A percentile compares a stretch with the other conserved stretches of the same genome.
Evolutionary conservation across 2,329 filamentous ascomycete genomes (phyloP).

Genomic region (Colletotrichum magnum): DNA sequence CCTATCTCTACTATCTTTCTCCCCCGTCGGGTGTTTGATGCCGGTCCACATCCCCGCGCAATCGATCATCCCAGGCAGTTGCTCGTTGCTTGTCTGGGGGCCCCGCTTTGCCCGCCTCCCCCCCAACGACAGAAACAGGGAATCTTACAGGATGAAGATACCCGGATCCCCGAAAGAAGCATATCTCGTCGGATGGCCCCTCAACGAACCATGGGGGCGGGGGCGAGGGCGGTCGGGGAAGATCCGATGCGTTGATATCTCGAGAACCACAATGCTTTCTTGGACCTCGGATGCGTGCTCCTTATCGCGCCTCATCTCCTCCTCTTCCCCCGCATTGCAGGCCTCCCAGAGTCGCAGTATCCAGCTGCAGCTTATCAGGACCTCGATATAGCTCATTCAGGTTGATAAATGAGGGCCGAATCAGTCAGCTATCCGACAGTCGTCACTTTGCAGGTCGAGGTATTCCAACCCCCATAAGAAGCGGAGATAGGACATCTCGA

Average conservation of each 20-base stretch:
- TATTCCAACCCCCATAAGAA: neutral
- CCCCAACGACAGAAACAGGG: neutral
- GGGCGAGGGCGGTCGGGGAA: too few species aligned
- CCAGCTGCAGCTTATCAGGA: constrained; percentile 14
- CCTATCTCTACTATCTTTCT: too few species aligned
- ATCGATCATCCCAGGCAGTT: neutral
- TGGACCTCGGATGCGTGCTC: neutral
- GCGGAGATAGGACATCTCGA: neutral
- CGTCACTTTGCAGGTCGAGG: neutral
- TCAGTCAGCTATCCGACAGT: neutral
- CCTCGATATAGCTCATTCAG: constrained; percentile 9
- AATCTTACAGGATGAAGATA: constrained; percentile 14
- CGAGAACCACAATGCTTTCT: neutral
- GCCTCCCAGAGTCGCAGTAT: neutral
- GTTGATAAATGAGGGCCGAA: neutral
- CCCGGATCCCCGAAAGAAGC: neutral
- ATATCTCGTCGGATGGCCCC: neutral
- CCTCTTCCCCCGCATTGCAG: constrained; percentile 4
- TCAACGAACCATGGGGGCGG: too few species aligned
- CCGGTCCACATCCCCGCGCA: constrained; percentile 5
- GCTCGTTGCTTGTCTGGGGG: neutral
- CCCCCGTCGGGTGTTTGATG: neutral
- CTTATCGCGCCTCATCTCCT: neutral
- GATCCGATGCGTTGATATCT: neutral
- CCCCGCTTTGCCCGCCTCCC: neutral